Percentiles rank a stretch among this genome's conserved stretches.
phyloP scores from a whole-genome alignment of 2,329 filamentous ascomycete species.

The Arachnomyces sp. region DNA sequence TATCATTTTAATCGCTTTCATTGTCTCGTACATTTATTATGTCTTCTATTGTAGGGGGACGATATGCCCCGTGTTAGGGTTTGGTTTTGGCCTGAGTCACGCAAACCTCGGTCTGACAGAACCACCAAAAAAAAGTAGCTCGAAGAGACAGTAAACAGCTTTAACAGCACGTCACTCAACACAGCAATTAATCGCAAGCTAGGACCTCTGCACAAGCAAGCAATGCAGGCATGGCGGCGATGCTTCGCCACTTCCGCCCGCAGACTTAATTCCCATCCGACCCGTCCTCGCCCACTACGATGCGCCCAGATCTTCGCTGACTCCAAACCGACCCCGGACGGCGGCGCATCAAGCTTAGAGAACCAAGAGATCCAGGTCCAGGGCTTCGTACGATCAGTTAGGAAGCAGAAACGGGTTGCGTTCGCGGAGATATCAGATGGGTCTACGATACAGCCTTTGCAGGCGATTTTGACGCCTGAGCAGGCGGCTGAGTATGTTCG shows the following conservation, averaged over 20 bases:
- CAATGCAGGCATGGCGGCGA: slow-evolving; percentile 35
- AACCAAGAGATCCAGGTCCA: slow-evolving; percentile 50
- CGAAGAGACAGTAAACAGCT: too few relatives aligned
- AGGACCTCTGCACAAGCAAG: slow-evolving; percentile 12
- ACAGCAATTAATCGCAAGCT: too few relatives aligned
- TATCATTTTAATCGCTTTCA: too few relatives aligned
- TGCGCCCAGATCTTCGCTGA: slow-evolving; percentile 32
- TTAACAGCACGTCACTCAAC: too few relatives aligned
- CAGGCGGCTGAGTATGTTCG: slow-evolving; percentile 62
- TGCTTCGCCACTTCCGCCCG: slow-evolving; percentile 28
- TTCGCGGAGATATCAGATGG: slow-evolving; percentile 87
- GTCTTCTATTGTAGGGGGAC: too few relatives aligned
- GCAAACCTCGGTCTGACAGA: slow-evolving; percentile 12
- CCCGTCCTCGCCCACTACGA: slow-evolving; percentile 21
- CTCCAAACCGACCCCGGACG: slow-evolving; percentile 13
- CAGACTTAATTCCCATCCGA: slow-evolving; percentile 21
- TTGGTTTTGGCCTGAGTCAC: too few relatives aligned
- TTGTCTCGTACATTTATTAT: too few relatives aligned
- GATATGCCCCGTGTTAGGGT: too few relatives aligned
- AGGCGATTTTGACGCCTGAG: slow-evolving; percentile 67
- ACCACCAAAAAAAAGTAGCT: not conserved
- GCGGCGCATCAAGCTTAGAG: slow-evolving; percentile 23
- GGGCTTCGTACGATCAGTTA: slow-evolving; percentile 75
- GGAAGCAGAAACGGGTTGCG: slow-evolving; percentile 73
- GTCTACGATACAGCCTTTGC: slow-evolving; percentile 67